These are phyloP conservation scores for Schizochytrium sp. DNA, from an alignment of 108 stramenopile species.

Conservation along the genomic window DNA sequence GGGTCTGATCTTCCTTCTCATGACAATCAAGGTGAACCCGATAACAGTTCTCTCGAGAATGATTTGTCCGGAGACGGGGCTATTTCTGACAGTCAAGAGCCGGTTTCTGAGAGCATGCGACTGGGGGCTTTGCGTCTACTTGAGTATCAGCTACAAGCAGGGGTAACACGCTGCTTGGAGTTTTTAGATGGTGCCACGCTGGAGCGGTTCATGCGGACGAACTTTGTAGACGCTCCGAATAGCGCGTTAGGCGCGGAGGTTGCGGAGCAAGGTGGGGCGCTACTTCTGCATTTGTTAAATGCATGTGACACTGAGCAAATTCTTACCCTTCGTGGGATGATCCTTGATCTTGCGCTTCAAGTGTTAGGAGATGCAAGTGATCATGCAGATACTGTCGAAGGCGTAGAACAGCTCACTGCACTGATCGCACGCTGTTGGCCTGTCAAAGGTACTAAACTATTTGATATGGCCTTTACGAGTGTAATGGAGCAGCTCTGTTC, in stretches of 20 bases:
- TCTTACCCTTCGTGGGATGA: neutral
- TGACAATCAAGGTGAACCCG: neutral
- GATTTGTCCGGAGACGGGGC: too few relatives aligned
- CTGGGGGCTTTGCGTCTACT: neutral
- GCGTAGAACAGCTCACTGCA: neutral
- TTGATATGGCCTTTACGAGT: slow-evolving; percentile 32
- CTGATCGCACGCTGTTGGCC: slow-evolving; percentile 34
- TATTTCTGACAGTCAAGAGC: neutral
- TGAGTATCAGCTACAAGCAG: neutral
- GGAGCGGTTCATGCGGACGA: neutral
- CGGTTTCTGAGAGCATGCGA: neutral
- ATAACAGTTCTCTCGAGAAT: too few relatives aligned
- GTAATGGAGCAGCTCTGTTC: slow-evolving; percentile 49
- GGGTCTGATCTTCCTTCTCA: neutral
- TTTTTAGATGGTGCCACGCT: neutral
- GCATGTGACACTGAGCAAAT: neutral
- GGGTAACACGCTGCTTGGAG: neutral
- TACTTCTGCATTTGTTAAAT: neutral
- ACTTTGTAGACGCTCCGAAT: slow-evolving; percentile 12
- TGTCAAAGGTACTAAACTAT: neutral
- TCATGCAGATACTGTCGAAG: slow-evolving; percentile 28
- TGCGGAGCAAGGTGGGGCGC: neutral
- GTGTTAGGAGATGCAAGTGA: slow-evolving; percentile 21
- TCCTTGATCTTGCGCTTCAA: slow-evolving; percentile 16
- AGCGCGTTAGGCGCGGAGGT: slow-evolving; percentile 13